Conservation (phyloP, 176 grass and related monocot genomes). For the Poa annua region DNA sequence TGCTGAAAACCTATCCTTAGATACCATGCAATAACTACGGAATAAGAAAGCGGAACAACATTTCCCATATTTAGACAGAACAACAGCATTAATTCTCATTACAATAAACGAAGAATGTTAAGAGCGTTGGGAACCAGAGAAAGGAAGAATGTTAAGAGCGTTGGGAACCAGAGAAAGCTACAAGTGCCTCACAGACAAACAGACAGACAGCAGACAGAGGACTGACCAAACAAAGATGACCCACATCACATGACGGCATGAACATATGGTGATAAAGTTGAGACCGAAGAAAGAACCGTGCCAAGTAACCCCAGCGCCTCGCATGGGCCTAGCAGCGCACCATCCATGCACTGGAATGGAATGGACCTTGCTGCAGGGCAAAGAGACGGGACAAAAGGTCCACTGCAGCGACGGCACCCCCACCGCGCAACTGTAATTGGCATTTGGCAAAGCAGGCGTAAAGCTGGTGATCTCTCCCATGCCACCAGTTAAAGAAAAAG, state of each 20-base stretch:
- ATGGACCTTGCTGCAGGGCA: constrained; percentile 17
- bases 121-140: constrained; percentile 13
- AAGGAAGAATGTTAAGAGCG: not conserved
- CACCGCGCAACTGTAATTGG: constrained; percentile 19
- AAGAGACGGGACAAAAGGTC: constrained; percentile 30
- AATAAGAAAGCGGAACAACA: constrained; percentile 1
- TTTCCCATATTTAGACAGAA: not conserved
- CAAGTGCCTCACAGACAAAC: not conserved
- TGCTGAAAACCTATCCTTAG: constrained; percentile 5
- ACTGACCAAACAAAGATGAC: not conserved
- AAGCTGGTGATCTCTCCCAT: constrained; percentile 20
- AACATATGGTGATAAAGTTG: not conserved
- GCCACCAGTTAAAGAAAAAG: constrained; percentile 29
- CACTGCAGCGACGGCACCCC: not conserved
- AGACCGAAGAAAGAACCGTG: not conserved
- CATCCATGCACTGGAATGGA: not conserved
- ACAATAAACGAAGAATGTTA: not conserved
- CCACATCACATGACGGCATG: constrained; percentile 42
- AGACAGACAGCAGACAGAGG: constrained; percentile 24
- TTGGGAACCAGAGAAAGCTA: constrained; percentile 12
- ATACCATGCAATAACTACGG: constrained; percentile 6
- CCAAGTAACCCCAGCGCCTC: not conserved
- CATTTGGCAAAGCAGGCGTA: constrained; percentile 39
- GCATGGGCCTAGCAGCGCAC: constrained; percentile 7
- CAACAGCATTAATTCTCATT: not conserved